These are phyloP conservation scores for Fraxinus baroniana DNA, from an alignment of 305 asterid species.

Conservation along the genomic window DNA sequence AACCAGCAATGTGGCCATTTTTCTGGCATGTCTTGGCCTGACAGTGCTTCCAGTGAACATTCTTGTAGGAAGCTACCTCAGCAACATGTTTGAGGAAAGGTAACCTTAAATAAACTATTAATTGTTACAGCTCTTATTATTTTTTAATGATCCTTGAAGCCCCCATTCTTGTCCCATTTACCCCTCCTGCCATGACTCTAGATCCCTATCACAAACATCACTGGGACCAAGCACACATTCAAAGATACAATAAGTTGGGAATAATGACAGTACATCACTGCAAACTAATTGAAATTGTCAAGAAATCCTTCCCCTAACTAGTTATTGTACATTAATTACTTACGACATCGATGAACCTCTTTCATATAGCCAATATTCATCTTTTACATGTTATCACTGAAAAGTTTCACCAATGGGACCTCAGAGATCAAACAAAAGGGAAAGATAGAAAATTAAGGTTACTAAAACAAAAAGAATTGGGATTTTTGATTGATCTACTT, in stretches of 20 bases:
- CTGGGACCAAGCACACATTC: background rate
- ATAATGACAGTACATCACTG: background rate
- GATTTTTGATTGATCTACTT: background rate
- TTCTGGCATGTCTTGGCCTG: slow-evolving; percentile 66
- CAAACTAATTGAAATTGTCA: background rate
- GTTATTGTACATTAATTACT: background rate
- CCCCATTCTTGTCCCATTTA: background rate
- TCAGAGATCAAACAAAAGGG: background rate
- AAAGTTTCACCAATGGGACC: background rate
- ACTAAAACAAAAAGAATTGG: background rate
- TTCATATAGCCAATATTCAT: background rate
- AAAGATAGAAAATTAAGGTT: background rate
- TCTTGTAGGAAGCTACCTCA: slow-evolving; percentile 70
- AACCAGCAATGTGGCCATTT: slow-evolving; percentile 60
- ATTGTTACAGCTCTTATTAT: background rate
- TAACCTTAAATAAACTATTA: slow-evolving; percentile 20
- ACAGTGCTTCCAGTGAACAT: slow-evolving; percentile 72
- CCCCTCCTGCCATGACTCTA: background rate
- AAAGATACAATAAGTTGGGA: background rate
- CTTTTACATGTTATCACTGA: background rate
- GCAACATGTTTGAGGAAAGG: slow-evolving; percentile 82
- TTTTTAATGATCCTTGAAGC: background rate
- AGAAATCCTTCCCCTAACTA: background rate
- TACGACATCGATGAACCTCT: background rate
- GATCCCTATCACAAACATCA: background rate